Evolutionary conservation across 768 basidiomycete species (phyloP), one percentile per base, ranked within the genome.

Genomic region (Nidularia pulvinata): DNA sequence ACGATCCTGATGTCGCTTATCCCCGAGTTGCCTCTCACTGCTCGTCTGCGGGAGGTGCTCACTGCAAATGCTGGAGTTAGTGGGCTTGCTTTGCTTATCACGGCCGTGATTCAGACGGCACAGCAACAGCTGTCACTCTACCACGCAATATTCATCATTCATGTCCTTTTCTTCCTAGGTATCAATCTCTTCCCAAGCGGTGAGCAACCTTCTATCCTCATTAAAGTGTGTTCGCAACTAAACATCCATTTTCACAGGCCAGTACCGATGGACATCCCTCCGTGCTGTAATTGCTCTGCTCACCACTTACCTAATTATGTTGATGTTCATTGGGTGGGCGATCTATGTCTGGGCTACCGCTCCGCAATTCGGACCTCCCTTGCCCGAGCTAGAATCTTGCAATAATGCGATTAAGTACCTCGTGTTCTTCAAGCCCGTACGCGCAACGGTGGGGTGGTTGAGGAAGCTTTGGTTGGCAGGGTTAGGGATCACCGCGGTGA

Each of bases 281-380:
- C 57, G 57, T 7, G 44, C 9, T 7, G 14, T 55, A 6, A 44
- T 50, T 10, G 44, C 51, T 11, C 33, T 55, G 14, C 34, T 49
- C 42, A 34, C 53, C 19, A 53, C 57, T 4, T 46, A 55, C 49
- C 51, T 51, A 37, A 50, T 52, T 37, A 30, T 52, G 19, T 46
- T 58, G 51, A 49, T 55, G n/a, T 58, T 53, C 49, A 45, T 49
- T 7, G 50, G 57, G 7, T 58, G 52, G 46, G 55, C 57, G 10
- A 7, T 58, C 2, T 58, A 58, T 25, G 48, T 58, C 45, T 58
- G 57, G 57, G 54, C 57, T 5, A 53, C 51, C n/a, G 57, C 57
- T 11, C 54, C 51, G 5, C 46, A 22, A 9, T 58, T 58, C 36
- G 57, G 57, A 7, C 32, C 22, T 7, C 5, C 16, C 11, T 25